A percentile compares a stretch with the other conserved stretches of the same genome.
Evolutionary conservation across 1,284 basidiomycete species (phyloP).

Genomic region (Jaminaea rosea): DNA sequence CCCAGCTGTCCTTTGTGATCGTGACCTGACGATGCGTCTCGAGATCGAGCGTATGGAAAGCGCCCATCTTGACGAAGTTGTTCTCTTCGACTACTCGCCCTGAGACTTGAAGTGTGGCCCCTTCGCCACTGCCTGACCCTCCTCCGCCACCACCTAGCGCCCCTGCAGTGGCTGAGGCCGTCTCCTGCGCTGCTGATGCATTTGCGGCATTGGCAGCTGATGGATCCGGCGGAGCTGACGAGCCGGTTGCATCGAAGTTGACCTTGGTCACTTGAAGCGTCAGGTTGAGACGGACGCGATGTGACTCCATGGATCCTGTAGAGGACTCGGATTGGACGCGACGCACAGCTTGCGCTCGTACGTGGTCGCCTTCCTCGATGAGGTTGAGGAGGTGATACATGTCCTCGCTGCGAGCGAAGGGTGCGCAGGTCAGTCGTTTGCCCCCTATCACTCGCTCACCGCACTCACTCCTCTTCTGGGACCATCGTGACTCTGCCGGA

Average conservation of each 20-base stretch:
- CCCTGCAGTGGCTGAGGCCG: constrained; percentile 2
- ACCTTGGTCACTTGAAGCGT: constrained; percentile 67
- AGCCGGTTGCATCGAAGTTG: constrained; percentile 43
- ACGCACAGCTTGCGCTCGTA: constrained; percentile 82
- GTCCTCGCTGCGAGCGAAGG: constrained; percentile 60
- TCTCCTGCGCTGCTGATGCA: neutral
- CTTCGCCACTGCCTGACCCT: too few relatives aligned
- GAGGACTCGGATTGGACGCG: constrained; percentile 62
- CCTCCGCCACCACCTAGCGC: constrained; percentile 5
- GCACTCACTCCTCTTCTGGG: constrained; percentile 42
- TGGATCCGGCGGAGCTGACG: constrained; percentile 32
- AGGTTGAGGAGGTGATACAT: constrained; percentile 99
- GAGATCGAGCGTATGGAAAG: constrained; percentile 89
- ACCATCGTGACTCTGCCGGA: constrained; percentile 38
- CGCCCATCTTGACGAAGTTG: constrained; percentile 80
- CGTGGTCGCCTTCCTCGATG: constrained; percentile 67
- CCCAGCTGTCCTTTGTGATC: constrained; percentile 85
- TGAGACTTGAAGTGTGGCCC: constrained; percentile 66
- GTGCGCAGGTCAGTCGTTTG: too few relatives aligned
- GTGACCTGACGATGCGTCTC: constrained; percentile 85
- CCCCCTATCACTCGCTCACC: neutral
- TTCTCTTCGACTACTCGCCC: constrained; percentile 87
- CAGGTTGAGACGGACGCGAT: constrained; percentile 72
- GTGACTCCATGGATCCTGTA: constrained; percentile 88
- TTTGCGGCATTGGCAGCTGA: constrained; percentile 12